phyloP scores from a whole-genome alignment of 2,329 filamentous ascomycete species.

The Alternaria brassicicola region DNA sequence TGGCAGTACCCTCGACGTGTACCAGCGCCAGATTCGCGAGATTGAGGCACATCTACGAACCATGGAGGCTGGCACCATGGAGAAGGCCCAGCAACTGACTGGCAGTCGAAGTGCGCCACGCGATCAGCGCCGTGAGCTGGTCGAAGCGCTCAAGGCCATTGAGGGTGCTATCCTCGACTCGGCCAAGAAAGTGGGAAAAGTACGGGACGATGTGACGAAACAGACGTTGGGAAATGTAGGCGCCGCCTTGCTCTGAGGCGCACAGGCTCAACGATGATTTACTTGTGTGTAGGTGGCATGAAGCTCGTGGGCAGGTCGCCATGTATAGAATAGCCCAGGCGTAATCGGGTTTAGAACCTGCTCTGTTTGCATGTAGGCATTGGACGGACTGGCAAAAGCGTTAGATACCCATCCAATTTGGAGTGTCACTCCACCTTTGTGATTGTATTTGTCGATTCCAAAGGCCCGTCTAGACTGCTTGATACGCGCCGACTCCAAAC shows the following conservation, averaged over 20 bases:
- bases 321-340: background rate
- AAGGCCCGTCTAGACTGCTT: background rate
- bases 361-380: background rate
- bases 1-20: slow-evolving; percentile 48
- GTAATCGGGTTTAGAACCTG: background rate
- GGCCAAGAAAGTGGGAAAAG: slow-evolving; percentile 55
- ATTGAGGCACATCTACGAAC: slow-evolving; percentile 58
- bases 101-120: slow-evolving; percentile 42
- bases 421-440: background rate
- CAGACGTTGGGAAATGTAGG: slow-evolving; percentile 48
- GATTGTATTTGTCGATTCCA: background rate
- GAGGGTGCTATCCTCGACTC: slow-evolving; percentile 57
- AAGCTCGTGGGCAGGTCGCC: background rate
- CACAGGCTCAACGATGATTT: background rate
- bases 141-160: slow-evolving; percentile 55
- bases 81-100: slow-evolving; percentile 52
- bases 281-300: background rate
- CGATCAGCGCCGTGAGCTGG: slow-evolving; percentile 53
- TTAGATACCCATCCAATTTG: slow-evolving; percentile 22
- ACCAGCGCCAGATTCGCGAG: slow-evolving; percentile 53
- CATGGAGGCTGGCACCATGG: slow-evolving; percentile 53
- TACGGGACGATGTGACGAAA: slow-evolving; percentile 56
- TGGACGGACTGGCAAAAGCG: slow-evolving; percentile 1
- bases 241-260: slow-evolving; percentile 31
- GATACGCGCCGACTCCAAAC: background rate